Evolutionary conservation across 2,329 filamentous ascomycete species (phyloP).

Genomic region (Penicillium expansum): DNA sequence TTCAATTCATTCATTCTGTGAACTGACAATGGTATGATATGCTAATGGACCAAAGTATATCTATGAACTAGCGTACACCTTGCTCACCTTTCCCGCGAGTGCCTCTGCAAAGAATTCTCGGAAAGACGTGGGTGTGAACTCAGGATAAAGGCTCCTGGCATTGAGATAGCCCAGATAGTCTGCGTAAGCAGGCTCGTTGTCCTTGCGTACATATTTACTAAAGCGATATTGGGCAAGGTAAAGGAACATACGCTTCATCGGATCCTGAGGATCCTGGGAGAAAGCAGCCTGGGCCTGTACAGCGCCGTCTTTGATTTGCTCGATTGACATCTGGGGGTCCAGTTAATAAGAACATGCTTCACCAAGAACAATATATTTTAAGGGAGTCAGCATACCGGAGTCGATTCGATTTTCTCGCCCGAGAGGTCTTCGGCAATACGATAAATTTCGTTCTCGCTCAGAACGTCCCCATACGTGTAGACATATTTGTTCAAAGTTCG

Average conservation of each 20-base stretch:
- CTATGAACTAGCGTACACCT: not conserved
- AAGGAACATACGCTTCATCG: not conserved
- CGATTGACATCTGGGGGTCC: not conserved
- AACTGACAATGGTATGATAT: not conserved
- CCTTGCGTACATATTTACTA: not conserved
- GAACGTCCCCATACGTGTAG: not conserved
- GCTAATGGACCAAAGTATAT: not conserved
- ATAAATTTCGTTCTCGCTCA: not conserved
- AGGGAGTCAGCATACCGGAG: not conserved
- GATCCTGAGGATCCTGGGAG: not conserved
- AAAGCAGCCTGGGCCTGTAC: not conserved
- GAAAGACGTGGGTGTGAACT: not conserved
- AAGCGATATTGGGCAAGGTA: not conserved
- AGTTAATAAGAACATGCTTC: not conserved
- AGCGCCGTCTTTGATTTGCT: not conserved
- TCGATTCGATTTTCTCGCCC: conserved; percentile 20
- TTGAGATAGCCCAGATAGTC: not conserved
- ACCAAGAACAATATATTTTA: not conserved
- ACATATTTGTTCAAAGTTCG: conserved; percentile 7
- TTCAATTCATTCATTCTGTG: not conserved
- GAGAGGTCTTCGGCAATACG: conserved; percentile 15
- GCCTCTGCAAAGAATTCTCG: not conserved
- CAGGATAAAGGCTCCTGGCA: not conserved
- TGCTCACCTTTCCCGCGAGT: not conserved
- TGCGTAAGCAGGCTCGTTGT: not conserved